A percentile compares a stretch with the other conserved stretches of the same genome.
Conservation (phyloP, 176 grass and related monocot genomes). For the Olyra latifolia region DNA sequence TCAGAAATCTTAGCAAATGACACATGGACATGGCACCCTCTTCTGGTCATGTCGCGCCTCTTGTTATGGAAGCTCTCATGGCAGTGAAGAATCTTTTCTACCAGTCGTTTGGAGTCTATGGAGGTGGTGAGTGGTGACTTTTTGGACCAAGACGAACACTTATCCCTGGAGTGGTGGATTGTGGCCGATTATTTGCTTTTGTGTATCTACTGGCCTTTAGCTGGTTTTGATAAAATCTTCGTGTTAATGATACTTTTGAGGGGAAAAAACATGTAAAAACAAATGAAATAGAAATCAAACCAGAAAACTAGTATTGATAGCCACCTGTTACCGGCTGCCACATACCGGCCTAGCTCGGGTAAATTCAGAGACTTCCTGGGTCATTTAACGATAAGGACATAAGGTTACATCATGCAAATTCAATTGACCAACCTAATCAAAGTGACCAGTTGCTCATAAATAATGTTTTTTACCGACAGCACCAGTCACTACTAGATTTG, state of each 20-base stretch:
- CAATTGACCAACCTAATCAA: no score
- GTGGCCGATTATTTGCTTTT: neutral
- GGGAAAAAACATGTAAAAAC: no score
- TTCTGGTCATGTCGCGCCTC: neutral
- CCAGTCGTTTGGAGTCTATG: neutral
- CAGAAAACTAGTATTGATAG: no score
- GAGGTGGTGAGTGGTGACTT: neutral
- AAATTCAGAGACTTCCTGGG: no score
- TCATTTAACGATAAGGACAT: neutral
- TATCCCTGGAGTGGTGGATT: neutral
- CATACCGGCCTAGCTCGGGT: no score
- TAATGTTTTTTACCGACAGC: neutral
- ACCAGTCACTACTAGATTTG: neutral
- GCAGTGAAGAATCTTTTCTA: constrained; percentile 2
- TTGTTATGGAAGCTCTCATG: neutral
- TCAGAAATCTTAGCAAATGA: neutral
- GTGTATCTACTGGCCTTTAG: no score
- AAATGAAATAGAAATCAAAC: no score
- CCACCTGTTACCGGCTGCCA: no score
- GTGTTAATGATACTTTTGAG: no score
- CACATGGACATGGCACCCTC: neutral
- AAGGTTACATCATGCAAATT: neutral
- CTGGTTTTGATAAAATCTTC: no score
- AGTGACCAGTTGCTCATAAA: neutral
- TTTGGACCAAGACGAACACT: neutral